Percentiles rank a stretch among this genome's conserved stretches.
Evolutionary conservation across 116 monocot species (phyloP).

Genomic region (Papilionanthe hybrid): DNA sequence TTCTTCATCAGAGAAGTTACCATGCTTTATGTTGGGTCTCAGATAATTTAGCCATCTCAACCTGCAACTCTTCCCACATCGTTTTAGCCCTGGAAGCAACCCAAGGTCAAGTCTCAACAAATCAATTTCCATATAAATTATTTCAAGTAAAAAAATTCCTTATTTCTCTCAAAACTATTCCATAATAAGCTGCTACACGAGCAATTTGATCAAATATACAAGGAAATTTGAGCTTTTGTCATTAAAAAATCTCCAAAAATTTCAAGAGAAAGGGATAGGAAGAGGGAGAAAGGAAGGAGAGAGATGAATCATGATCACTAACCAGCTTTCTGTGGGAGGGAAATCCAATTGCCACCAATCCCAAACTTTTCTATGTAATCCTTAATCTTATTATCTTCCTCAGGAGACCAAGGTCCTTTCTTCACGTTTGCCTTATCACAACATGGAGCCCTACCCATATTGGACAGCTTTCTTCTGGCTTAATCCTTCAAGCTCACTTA

Average conservation of each 20-base stretch:
- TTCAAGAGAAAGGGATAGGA: too few relatives aligned
- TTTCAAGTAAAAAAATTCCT: not conserved
- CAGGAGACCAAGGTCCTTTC: conserved; percentile 22
- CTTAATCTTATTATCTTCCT: conserved; percentile 17
- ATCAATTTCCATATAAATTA: not conserved
- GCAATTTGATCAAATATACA: too few relatives aligned
- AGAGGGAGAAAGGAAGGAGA: too few relatives aligned
- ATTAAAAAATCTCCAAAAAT: not conserved
- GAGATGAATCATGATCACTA: not conserved
- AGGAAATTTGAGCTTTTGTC: not conserved
- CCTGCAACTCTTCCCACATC: conserved; percentile 23
- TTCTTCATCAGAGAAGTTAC: conserved; percentile 19
- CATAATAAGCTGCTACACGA: too few relatives aligned
- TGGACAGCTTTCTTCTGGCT: not conserved
- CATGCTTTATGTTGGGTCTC: conserved; percentile 22
- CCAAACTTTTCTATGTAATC: conserved; percentile 19
- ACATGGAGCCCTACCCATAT: conserved; percentile 23
- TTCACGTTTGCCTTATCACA: conserved; percentile 23
- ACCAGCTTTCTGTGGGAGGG: conserved; percentile 20
- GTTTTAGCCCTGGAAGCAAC: conserved; percentile 13
- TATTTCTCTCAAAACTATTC: too few relatives aligned
- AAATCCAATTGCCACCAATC: conserved; percentile 22
- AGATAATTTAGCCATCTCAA: conserved; percentile 26
- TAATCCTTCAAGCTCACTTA: not conserved
- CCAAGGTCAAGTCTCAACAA: not conserved